Conservation (phyloP, 306 rosid species). For the Fragaria nilgerrensis region DNA sequence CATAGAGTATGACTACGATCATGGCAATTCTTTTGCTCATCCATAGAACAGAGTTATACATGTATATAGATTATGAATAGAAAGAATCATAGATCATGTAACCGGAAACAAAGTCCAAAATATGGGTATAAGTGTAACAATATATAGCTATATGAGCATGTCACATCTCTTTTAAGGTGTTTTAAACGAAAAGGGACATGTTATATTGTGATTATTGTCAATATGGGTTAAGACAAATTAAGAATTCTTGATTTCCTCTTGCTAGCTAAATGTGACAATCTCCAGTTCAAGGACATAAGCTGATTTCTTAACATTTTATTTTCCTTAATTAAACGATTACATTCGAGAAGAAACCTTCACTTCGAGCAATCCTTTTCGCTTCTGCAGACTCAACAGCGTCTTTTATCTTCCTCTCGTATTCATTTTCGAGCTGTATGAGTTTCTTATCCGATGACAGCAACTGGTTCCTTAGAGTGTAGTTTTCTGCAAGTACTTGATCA, state of each 20-base stretch:
- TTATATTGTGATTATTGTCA: too few species aligned
- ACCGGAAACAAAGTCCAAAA: too few species aligned
- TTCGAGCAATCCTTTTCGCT: not conserved
- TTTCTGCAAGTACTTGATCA: not conserved
- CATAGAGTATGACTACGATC: too few species aligned
- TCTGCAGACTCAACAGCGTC: not conserved
- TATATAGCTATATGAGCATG: too few species aligned
- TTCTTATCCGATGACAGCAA: not conserved
- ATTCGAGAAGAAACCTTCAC: not conserved
- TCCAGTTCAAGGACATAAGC: not conserved
- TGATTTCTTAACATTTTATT: constrained; percentile 1
- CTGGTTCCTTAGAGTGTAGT: not conserved
- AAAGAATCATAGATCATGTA: too few species aligned
- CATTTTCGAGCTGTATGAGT: not conserved
- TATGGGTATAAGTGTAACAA: too few species aligned
- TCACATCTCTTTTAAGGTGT: too few species aligned
- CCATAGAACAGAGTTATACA: too few species aligned
- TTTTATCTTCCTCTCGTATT: not conserved
- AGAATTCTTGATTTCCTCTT: not conserved
- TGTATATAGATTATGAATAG: too few species aligned
- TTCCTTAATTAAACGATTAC: not conserved
- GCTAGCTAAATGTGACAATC: not conserved
- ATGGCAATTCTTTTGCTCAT: too few species aligned
- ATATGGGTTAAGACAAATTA: not conserved
- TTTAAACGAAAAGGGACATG: too few species aligned